Conservation (phyloP, 1,139 yeast species). For the Blastobotrys niveus region DNA sequence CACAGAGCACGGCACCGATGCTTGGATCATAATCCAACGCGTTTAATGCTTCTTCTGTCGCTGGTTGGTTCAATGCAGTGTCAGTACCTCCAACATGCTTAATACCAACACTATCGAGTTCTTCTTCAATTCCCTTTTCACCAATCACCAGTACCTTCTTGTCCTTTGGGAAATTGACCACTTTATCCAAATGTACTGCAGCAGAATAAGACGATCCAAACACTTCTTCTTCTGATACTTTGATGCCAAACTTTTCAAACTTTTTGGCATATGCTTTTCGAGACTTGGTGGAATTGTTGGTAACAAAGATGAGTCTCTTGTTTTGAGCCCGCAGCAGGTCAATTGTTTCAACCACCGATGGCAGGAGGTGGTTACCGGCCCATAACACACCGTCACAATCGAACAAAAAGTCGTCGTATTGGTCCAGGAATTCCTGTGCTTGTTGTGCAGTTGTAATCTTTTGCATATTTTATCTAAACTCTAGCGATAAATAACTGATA, state of each 20-base stretch:
- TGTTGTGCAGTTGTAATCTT: constrained; percentile 45
- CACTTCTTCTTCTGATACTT: constrained; percentile 62
- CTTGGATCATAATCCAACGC: constrained; percentile 50
- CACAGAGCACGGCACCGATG: constrained; percentile 88
- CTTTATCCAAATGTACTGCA: constrained; percentile 77
- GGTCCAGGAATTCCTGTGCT: constrained; percentile 50
- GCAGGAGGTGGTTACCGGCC: constrained; percentile 72
- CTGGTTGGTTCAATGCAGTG: constrained; percentile 24
- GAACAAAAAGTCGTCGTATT: constrained; percentile 76
- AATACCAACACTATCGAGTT: constrained; percentile 62
- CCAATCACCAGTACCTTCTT: constrained; percentile 86
- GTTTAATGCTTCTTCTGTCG: constrained; percentile 32
- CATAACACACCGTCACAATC: constrained; percentile 94
- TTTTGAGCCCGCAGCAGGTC: constrained; percentile 45
- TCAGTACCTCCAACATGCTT: constrained; percentile 70
- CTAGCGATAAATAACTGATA: neutral
- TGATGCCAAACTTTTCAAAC: constrained; percentile 68
- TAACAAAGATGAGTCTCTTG: constrained; percentile 79
- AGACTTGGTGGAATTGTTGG: constrained; percentile 92
- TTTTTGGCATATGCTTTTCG: constrained; percentile 69
- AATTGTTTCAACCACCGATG: constrained; percentile 65
- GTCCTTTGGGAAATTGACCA: constrained; percentile 60
- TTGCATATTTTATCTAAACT: constrained; percentile 3
- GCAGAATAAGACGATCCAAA: constrained; percentile 91
- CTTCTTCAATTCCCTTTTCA: constrained; percentile 73